phyloP scores from a whole-genome alignment of 768 basidiomycete species.

The Chalciporus sphaerocephalus region DNA sequence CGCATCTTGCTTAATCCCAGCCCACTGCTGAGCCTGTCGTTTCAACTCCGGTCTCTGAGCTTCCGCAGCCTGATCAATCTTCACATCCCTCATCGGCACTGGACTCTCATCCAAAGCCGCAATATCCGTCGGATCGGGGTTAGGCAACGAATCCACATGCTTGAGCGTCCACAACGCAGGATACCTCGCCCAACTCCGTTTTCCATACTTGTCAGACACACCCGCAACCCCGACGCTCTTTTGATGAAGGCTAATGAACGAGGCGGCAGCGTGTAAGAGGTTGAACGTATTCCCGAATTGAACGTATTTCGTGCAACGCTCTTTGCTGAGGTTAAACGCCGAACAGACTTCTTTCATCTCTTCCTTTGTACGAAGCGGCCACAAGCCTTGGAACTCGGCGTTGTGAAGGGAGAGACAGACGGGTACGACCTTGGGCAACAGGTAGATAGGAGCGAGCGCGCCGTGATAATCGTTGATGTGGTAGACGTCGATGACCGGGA shows the following conservation, averaged over 20 bases:
- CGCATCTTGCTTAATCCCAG: conserved; percentile 86
- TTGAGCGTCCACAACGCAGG: conserved; percentile 95
- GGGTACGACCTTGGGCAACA: conserved; percentile 87
- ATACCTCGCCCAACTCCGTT: conserved; percentile 95
- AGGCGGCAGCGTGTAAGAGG: conserved; percentile 87
- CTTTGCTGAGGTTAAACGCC: conserved; percentile 95
- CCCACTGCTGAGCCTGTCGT: conserved; percentile 94
- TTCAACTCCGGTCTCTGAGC: conserved; percentile 88
- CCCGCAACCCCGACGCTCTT: conserved; percentile 92
- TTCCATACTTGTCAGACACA: conserved; percentile 97
- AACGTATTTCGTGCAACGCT: conserved; percentile 93
- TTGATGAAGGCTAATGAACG: conserved; percentile 89
- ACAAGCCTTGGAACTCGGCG: conserved; percentile 95
- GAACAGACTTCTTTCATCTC: conserved; percentile 99
- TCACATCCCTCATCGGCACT: conserved; percentile 61
- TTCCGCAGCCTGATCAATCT: conserved; percentile 78
- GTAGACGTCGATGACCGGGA: conserved; percentile 87
- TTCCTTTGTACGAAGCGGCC: conserved; percentile 94
- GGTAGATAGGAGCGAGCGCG: conserved; percentile 84
- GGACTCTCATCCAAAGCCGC: conserved; percentile 85
- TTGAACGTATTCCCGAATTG: conserved; percentile 99
- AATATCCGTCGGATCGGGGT: conserved; percentile 93
- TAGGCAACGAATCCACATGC: conserved; percentile 91
- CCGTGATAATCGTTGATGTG: conserved; percentile 96
- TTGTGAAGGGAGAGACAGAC: conserved; percentile 92